Conservation (phyloP, 495 filamentous ascomycete species). For the Xylaria bambusicola region DNA sequence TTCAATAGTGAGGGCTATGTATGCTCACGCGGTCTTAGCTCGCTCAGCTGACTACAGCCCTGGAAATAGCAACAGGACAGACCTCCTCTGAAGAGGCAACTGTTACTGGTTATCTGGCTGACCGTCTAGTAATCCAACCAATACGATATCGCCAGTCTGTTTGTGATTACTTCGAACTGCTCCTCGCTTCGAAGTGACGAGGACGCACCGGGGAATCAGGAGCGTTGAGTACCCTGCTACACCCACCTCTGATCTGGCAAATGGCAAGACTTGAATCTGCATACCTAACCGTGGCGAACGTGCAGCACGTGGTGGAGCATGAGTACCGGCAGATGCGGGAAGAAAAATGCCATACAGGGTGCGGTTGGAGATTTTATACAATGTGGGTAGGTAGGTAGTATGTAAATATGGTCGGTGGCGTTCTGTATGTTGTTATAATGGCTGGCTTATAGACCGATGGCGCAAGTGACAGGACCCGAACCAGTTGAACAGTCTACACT, state of each 20-base stretch:
- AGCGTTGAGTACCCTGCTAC: too few relatives aligned
- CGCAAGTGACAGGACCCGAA: background rate
- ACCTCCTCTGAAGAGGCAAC: background rate
- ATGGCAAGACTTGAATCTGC: too few relatives aligned
- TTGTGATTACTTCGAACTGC: too few relatives aligned
- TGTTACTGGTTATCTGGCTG: background rate
- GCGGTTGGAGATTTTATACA: background rate
- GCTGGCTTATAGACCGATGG: too few relatives aligned
- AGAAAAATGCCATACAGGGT: slow-evolving; percentile 7
- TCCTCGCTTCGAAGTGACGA: too few relatives aligned
- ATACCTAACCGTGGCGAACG: background rate
- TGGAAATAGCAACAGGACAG: background rate
- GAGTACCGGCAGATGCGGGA: slow-evolving; percentile 7
- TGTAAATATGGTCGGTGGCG: too few relatives aligned
- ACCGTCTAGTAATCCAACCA: background rate
- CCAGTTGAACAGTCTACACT: too few relatives aligned
- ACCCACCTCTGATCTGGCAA: background rate
- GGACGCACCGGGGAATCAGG: too few relatives aligned
- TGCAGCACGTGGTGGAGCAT: slow-evolving; percentile 8
- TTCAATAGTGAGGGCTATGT: background rate
- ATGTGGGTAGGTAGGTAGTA: too few relatives aligned
- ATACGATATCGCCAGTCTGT: too few relatives aligned
- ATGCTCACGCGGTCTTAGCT: background rate
- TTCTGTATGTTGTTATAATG: too few relatives aligned
- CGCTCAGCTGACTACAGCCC: slow-evolving; percentile 16